Base-by-base conservation (phyloP, 345 rosid species). In the Arabis alpina region DNA sequence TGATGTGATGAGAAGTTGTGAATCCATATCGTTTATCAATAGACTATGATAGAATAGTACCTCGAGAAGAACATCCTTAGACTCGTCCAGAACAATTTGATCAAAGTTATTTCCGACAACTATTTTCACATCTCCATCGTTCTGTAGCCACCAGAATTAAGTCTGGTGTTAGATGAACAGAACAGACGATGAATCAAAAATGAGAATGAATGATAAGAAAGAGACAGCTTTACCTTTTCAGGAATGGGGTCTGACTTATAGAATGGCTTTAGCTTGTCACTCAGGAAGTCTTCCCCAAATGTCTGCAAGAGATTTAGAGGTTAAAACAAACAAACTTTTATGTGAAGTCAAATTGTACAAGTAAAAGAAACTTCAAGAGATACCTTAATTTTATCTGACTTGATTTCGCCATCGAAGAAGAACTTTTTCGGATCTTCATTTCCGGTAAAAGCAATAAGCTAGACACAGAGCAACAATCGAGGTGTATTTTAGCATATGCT, bases 61-160 rank as follows among this genome's bases (percentile, higher is more conserved):
- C 99, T 94, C 99, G 23, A 94, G 96, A 66, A 94, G 96, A 67
- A 92, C 98, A 71, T 94, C 99, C 68, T 94, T 94, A 2, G 98
- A 83, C 76, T 92, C 99, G 48, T 94, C 98, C 80, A 94, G 76
- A 60, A 94, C 96, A 72, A 89, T 84, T 57, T 89, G 96, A 54
- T 92, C 98, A 47, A 94, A 94, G 77, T 89, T 94, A 77, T 89
- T 75, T 50, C 97, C 98, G 10, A 94, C 99, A 59, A 94, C 96
- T 54, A 92, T 79, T 82, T 94, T 94, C 79, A 94, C 98, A 84
- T 94, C 98, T 36, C 83, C 99, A 56, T 92, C 91, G 61, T 94
- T 94, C 99, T 94, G 77, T 68, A 40, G 25, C 66, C 50, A 79
- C 45, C 34, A 63, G 58, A 43, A 24, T 5, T 60, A 43, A 65